phyloP scores from a whole-genome alignment of 352 stramenopile species.

The Phytopythium cucurbitacearum region DNA sequence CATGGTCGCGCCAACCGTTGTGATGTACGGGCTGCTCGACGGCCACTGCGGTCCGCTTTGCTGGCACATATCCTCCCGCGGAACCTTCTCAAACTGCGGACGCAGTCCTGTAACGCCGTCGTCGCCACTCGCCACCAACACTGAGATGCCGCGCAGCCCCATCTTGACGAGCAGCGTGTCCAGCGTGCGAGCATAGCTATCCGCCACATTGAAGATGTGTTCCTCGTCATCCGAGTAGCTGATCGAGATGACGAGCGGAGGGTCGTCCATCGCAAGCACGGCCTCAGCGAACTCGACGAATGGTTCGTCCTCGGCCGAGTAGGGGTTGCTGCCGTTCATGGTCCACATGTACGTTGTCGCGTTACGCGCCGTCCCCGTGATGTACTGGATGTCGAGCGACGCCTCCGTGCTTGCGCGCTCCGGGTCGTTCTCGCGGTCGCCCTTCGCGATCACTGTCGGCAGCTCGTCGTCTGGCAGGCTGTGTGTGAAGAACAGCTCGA shows the following conservation, averaged over 20 bases:
- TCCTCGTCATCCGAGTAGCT: constrained; percentile 91
- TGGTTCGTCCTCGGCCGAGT: constrained; percentile 76
- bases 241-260: constrained; percentile 85
- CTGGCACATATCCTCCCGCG: constrained; percentile 45
- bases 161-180: constrained; percentile 89
- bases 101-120: constrained; percentile 80
- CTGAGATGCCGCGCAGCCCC: constrained; percentile 79
- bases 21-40: constrained; percentile 87
- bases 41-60: constrained; percentile 73
- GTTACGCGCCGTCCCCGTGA: constrained; percentile 79
- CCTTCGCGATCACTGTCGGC: constrained; percentile 54
- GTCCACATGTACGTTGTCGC: constrained; percentile 77
- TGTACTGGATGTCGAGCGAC: constrained; percentile 89
- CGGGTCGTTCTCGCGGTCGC: constrained; percentile 38
- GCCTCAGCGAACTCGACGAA: constrained; percentile 80
- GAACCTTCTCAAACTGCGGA: constrained; percentile 57
- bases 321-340: constrained; percentile 84
- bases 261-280: constrained; percentile 58
- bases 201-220: constrained; percentile 72
- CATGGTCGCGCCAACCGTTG: constrained; percentile 88
- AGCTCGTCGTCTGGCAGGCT: constrained; percentile 41
- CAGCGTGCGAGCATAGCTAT: constrained; percentile 71
- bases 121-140: constrained; percentile 85
- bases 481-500: constrained; percentile 49
- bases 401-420: constrained; percentile 55